Conservation (phyloP, 768 basidiomycete species). For the Tylopilus cervinicoccineus region DNA sequence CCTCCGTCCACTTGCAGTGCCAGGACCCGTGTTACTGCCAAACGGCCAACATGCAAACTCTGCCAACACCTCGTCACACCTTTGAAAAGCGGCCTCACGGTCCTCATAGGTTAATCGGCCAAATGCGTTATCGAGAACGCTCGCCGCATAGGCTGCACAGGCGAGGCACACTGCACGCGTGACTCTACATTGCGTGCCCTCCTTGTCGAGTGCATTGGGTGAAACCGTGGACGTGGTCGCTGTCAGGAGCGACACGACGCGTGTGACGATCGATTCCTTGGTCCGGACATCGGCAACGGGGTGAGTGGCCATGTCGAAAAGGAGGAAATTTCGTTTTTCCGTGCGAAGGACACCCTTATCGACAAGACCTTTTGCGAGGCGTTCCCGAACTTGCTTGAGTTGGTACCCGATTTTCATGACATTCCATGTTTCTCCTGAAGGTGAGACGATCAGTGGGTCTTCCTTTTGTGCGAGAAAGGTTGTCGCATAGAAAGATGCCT, state of each 20-base stretch:
- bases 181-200: conserved; percentile 76
- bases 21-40: conserved; percentile 39
- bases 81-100: conserved; percentile 85
- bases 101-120: conserved; percentile 87
- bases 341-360: conserved; percentile 99
- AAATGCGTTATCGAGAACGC: conserved; percentile 93
- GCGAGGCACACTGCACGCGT: conserved; percentile 81
- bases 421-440: conserved; percentile 97
- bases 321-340: conserved; percentile 96
- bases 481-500: background rate
- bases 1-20: conserved; percentile 36
- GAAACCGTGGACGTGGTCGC: conserved; percentile 80
- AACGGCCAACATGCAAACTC: conserved; percentile 94
- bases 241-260: conserved; percentile 76
- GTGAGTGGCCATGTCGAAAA: conserved; percentile 99
- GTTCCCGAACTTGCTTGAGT: conserved; percentile 96
- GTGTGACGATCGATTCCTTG: conserved; percentile 79
- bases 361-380: conserved; percentile 93
- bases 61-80: conserved; percentile 91
- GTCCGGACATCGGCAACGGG: conserved; percentile 91
- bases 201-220: conserved; percentile 64
- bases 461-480: background rate
- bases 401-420: conserved; percentile 99
- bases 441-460: background rate
- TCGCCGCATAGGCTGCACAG: conserved; percentile 91